phyloP scores from a whole-genome alignment of 1,284 basidiomycete species.

The Tylopilus sp. region DNA sequence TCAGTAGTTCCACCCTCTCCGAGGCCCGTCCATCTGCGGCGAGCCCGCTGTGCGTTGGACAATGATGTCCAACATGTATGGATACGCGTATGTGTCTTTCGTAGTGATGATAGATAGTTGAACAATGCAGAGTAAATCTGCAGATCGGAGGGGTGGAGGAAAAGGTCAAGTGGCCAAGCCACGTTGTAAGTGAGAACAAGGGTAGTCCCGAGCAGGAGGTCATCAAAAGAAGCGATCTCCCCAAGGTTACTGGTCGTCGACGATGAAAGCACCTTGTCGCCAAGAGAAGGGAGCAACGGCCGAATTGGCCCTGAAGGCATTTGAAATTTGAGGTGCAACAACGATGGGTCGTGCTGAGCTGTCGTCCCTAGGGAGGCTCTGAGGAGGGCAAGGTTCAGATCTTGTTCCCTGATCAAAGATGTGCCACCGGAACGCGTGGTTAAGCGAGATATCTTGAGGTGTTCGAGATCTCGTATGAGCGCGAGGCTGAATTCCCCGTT shows the following conservation, averaged over 20 bases:
- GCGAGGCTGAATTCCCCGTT: conserved; percentile 89
- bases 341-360: conserved; percentile 82
- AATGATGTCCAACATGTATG: conserved; percentile 87
- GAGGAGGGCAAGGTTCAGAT: conserved; percentile 83
- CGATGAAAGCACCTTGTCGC: conserved; percentile 46
- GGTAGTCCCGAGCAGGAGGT: conserved; percentile 84
- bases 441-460: conserved; percentile 80
- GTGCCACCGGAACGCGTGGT: conserved; percentile 71
- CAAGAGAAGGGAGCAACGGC: conserved; percentile 79
- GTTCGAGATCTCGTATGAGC: conserved; percentile 85
- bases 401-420: conserved; percentile 88
- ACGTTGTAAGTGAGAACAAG: conserved; percentile 76
- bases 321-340: conserved; percentile 77
- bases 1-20: conserved; percentile 86
- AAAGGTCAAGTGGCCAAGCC: conserved; percentile 90
- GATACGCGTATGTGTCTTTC: conserved; percentile 84
- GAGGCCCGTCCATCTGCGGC: conserved; percentile 86
- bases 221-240: conserved; percentile 70
- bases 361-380: conserved; percentile 88
- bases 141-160: conserved; percentile 83
- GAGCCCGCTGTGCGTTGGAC: conserved; percentile 83
- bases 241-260: conserved; percentile 43
- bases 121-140: conserved; percentile 83
- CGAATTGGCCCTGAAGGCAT: conserved; percentile 84
- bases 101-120: conserved; percentile 84